phyloP scores from a whole-genome alignment of 129 eudicot genomes.

The Chrysanthemum makinoi region DNA sequence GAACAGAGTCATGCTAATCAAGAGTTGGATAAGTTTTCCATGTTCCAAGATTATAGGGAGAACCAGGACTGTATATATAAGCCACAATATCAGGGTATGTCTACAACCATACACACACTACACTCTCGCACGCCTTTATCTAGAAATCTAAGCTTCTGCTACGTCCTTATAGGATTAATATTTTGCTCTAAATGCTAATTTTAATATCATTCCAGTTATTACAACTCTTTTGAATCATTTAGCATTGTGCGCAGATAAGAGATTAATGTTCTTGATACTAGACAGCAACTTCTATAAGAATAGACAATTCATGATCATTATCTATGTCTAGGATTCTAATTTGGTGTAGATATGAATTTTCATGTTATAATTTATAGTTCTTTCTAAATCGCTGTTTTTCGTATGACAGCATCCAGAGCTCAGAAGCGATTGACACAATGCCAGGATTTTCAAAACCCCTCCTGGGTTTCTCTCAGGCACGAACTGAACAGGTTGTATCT shows the following conservation, averaged over 20 bases:
- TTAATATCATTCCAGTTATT: no score
- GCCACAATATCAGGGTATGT: slow-evolving; percentile 56
- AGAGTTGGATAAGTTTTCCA: slow-evolving; percentile 27
- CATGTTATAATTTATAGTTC: neutral
- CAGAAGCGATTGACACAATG: slow-evolving; percentile 46
- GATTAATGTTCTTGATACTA: neutral
- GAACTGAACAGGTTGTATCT: slow-evolving; percentile 32
- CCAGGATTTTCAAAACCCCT: slow-evolving; percentile 67
- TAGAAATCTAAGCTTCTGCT: no score
- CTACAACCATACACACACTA: neutral
- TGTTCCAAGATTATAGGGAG: slow-evolving; percentile 35
- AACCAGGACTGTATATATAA: slow-evolving; percentile 49
- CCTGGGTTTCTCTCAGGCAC: slow-evolving; percentile 51
- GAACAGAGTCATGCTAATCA: slow-evolving; percentile 31
- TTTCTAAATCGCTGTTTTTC: slow-evolving; percentile 15
- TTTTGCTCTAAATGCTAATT: no score
- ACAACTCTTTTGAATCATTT: neutral
- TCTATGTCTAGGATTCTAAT: slow-evolving; percentile 1
- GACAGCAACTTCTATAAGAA: neutral
- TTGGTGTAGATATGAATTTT: neutral
- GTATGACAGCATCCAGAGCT: slow-evolving; percentile 40
- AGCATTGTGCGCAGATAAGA: neutral
- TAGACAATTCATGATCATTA: neutral
- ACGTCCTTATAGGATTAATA: no score
- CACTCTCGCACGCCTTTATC: no score